These are phyloP conservation scores for Clonostachys solani DNA, from an alignment of 2,329 filamentous ascomycete species.

Conservation along the genomic window DNA sequence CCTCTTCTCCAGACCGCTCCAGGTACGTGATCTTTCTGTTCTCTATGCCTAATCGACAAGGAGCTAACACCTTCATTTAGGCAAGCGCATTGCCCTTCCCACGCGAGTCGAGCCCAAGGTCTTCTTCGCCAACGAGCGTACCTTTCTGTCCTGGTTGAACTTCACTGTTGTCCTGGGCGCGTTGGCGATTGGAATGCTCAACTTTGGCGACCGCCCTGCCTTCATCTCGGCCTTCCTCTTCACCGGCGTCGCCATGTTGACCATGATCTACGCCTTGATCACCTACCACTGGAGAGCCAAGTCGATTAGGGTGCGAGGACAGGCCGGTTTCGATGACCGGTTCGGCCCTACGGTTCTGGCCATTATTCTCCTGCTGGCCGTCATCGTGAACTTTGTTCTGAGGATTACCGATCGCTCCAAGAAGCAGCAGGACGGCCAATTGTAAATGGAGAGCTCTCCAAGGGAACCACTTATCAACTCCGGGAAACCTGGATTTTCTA, in stretches of 20 bases:
- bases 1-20: conserved; percentile 92
- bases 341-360: conserved; percentile 91
- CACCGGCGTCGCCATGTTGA: conserved; percentile 88
- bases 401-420: conserved; percentile 50
- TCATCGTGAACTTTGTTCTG: conserved; percentile 95
- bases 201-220: conserved; percentile 92
- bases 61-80: conserved; percentile 38
- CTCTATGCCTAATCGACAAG: background rate
- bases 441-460: conserved; percentile 2
- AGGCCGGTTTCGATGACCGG: conserved; percentile 94
- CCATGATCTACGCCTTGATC: conserved; percentile 90
- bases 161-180: conserved; percentile 98
- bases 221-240: conserved; percentile 94
- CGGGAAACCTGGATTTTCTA: too few relatives aligned
- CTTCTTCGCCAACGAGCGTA: conserved; percentile 99
- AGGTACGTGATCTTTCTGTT: conserved; percentile 48
- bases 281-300: conserved; percentile 98
- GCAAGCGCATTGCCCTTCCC: conserved; percentile 96
- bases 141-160: conserved; percentile 99
- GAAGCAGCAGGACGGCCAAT: conserved; percentile 23
- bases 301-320: conserved; percentile 84
- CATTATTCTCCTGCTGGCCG: conserved; percentile 78
- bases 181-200: conserved; percentile 92
- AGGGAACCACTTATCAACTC: background rate
- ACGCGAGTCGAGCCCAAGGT: conserved; percentile 98